These are phyloP conservation scores for Blastocystis sp. DNA, from an alignment of 352 stramenopile genomes.

Conservation along the genomic window DNA sequence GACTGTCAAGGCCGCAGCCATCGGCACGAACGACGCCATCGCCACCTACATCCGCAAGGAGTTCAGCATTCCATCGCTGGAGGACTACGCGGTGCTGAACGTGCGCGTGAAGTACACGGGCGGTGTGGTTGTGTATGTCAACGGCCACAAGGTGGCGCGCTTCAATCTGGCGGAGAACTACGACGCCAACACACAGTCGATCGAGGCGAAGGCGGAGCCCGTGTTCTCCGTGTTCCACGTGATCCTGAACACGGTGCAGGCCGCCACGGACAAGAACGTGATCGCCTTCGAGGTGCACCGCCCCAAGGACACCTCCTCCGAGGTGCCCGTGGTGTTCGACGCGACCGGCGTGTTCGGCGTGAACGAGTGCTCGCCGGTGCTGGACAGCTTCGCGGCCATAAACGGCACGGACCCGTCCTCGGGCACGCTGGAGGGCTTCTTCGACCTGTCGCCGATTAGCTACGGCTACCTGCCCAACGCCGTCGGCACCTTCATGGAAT, in stretches of 20 bases:
- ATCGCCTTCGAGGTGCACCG: constrained; percentile 50
- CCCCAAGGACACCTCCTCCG: neutral
- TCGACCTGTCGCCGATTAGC: constrained; percentile 26
- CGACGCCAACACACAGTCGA: neutral
- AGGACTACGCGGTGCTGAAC: constrained; percentile 30
- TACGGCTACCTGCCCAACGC: neutral
- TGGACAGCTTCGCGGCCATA: neutral
- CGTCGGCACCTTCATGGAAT: neutral
- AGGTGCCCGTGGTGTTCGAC: neutral
- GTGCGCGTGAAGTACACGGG: constrained; percentile 1
- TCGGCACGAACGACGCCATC: neutral
- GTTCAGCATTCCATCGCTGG: neutral
- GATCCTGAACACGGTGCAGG: neutral
- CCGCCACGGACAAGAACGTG: neutral
- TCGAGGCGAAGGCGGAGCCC: neutral
- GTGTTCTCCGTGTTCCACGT: constrained; percentile 35
- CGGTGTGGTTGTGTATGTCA: constrained; percentile 35
- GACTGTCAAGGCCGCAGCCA: neutral
- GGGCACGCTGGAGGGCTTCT: neutral
- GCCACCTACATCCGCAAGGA: neutral
- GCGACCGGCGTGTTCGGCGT: constrained; percentile 57
- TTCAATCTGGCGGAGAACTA: constrained; percentile 27
- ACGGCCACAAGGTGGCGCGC: constrained; percentile 16
- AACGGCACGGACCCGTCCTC: neutral
- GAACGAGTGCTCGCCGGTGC: neutral